phyloP scores from a whole-genome alignment of 2,329 filamentous ascomycete species.

The Dendrostoma leiphaemia region DNA sequence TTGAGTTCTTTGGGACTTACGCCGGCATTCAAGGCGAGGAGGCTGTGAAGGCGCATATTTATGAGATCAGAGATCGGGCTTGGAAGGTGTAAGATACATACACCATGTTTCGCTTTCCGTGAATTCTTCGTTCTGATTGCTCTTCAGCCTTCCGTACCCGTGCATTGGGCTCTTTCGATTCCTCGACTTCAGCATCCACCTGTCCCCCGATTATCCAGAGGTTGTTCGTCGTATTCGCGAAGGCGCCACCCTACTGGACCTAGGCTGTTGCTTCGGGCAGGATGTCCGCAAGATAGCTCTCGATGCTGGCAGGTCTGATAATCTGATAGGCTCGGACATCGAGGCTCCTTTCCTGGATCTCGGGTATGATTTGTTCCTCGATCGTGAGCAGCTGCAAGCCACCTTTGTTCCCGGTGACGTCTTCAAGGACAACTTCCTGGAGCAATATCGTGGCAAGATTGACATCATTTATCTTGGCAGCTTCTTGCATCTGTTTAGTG shows the following conservation, averaged over 20 bases:
- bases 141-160: neutral
- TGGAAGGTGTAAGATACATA: neutral
- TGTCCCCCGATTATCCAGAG: neutral
- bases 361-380: neutral
- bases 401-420: neutral
- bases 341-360: neutral
- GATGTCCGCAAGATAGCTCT: slow-evolving; percentile 3
- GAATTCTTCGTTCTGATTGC: neutral
- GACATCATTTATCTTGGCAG: slow-evolving; percentile 6
- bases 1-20: neutral
- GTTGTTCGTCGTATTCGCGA: neutral
- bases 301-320: neutral
- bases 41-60: neutral
- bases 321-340: neutral
- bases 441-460: neutral
- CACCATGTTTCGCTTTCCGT: neutral
- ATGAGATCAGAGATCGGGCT: neutral
- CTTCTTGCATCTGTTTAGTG: slow-evolving; percentile 15
- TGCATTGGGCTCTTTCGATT: slow-evolving; percentile 1
- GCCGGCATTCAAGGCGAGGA: neutral
- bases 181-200: neutral
- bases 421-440: neutral
- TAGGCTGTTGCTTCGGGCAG: slow-evolving; percentile 4
- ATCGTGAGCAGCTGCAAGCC: neutral
- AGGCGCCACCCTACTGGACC: neutral